Conservation (phyloP, 1,284 basidiomycete genomes). For the Pseudomicrostroma phylloplanum region DNA sequence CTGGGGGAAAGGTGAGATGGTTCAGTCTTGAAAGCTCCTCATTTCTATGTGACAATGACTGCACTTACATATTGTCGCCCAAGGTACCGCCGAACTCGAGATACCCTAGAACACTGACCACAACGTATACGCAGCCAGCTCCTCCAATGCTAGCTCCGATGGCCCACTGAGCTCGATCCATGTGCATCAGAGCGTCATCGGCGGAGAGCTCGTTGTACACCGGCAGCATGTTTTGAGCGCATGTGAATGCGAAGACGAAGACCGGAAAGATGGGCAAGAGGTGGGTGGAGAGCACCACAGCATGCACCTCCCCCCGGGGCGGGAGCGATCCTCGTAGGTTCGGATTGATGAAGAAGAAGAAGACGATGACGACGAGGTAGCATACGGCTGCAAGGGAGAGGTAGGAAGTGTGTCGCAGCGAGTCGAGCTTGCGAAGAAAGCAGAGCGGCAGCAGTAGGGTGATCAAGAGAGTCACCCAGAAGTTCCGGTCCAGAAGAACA, state of each 20-base stretch:
- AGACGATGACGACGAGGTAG: slow-evolving; percentile 51
- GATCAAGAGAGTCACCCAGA: slow-evolving; percentile 80
- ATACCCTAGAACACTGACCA: slow-evolving; percentile 65
- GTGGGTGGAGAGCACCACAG: slow-evolving; percentile 58
- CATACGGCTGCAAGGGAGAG: slow-evolving; percentile 70
- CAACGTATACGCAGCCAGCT: slow-evolving; percentile 40
- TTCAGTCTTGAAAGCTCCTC: background rate
- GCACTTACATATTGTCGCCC: slow-evolving; percentile 33
- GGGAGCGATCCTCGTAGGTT: slow-evolving; percentile 28
- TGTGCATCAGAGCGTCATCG: slow-evolving; percentile 52
- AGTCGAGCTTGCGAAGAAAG: slow-evolving; percentile 71
- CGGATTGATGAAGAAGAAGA: slow-evolving; percentile 36
- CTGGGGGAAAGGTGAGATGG: background rate
- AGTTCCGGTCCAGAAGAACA: slow-evolving; percentile 61
- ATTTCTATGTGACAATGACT: background rate
- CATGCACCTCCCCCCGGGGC: slow-evolving; percentile 27
- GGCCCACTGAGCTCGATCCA: slow-evolving; percentile 77
- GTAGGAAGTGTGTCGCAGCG: slow-evolving; percentile 68
- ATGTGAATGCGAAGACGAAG: slow-evolving; percentile 23
- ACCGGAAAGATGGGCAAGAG: slow-evolving; percentile 73
- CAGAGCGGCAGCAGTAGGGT: slow-evolving; percentile 75
- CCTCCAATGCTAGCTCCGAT: slow-evolving; percentile 76
- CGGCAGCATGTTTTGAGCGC: slow-evolving; percentile 54
- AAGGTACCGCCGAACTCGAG: slow-evolving; percentile 81
- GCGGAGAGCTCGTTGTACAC: slow-evolving; percentile 80